Evolutionary conservation across 306 rosid genomes (phyloP), one percentile per base, ranked within the genome.

Genomic region (Medicago lupulina): DNA sequence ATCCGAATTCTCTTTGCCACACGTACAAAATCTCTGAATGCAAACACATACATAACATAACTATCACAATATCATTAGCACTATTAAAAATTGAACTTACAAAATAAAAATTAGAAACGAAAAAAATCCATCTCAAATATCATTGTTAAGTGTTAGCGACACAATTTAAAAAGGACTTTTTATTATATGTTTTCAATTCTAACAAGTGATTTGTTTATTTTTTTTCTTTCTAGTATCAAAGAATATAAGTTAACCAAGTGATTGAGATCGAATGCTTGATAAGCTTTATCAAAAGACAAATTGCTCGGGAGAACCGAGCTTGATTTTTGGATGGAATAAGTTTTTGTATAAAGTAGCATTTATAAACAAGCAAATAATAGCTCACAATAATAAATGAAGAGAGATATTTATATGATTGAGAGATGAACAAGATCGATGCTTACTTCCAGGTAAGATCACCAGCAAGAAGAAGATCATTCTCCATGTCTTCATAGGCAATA

Each of bases 381-480:
- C 14, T 41, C 47, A 9, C 2, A 41, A 41, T 41, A 41, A 6
- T 14, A 2, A 49, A 49, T 15, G 15, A 49, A 49, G 9, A 61
- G 0, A 44, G 3, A 44, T 3, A 14, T 44, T 44, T 44, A 60
- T 28, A 28, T 25, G 38, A 63, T 7, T 36, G 7, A 40, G 50
- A 65, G 41, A 6, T 60, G 19, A 67, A 9, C 34, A 6, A 43
- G 60, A 23, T 21, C 15, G 60, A 23, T 21, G 11, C 89, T 83
- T 82, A 93, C 98, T 91, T 89, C 98, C 98, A 93, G 66, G 57
- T 76, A 67, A 93, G 97, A 65, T 93, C 98, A 59, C 98, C 96
- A 28, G 96, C 98, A 6, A 93, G 96, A 83, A 93, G 97, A 79
- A 93, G 98, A 83, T 93, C 96, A 31, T 91, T 86, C 76, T 93